These are phyloP conservation scores for Lodderomyces elongisporus DNA, from an alignment of 1,139 yeast genomes.

Conservation along the genomic window DNA sequence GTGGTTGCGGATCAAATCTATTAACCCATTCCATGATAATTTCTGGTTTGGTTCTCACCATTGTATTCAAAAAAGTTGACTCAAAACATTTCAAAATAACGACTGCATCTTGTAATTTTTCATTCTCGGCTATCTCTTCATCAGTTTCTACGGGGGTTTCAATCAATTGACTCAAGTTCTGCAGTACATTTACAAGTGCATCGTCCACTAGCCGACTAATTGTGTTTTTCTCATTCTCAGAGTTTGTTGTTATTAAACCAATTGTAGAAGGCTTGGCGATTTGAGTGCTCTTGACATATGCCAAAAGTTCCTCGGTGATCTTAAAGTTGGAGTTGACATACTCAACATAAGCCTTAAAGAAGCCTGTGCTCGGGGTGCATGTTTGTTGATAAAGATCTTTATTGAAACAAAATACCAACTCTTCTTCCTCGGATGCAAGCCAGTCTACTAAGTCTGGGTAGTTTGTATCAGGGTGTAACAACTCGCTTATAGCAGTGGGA, in stretches of 20 bases:
- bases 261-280: too few species aligned
- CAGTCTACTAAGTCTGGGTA: slow-evolving; percentile 25
- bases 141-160: background rate
- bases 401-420: slow-evolving; percentile 31
- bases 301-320: slow-evolving; percentile 27
- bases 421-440: slow-evolving; percentile 24
- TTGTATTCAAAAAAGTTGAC: slow-evolving; percentile 45
- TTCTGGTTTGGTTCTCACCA: slow-evolving; percentile 41
- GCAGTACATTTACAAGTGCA: slow-evolving; percentile 13
- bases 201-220: slow-evolving; percentile 14
- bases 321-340: slow-evolving; percentile 34
- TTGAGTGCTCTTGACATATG: too few species aligned
- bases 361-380: slow-evolving; percentile 11
- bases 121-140: background rate
- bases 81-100: slow-evolving; percentile 54
- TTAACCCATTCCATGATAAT: slow-evolving; percentile 59
- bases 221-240: too few species aligned
- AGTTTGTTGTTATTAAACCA: slow-evolving; percentile 26
- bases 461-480: slow-evolving; percentile 2
- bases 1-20: slow-evolving; percentile 59
- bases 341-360: slow-evolving; percentile 19
- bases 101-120: slow-evolving; percentile 19
- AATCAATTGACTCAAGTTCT: background rate
- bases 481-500: background rate
- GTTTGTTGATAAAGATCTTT: slow-evolving; percentile 17